A percentile compares a stretch with the other conserved stretches of the same genome.
Conservation (phyloP, 495 filamentous ascomycete species). For the Amorphotheca resinae region DNA sequence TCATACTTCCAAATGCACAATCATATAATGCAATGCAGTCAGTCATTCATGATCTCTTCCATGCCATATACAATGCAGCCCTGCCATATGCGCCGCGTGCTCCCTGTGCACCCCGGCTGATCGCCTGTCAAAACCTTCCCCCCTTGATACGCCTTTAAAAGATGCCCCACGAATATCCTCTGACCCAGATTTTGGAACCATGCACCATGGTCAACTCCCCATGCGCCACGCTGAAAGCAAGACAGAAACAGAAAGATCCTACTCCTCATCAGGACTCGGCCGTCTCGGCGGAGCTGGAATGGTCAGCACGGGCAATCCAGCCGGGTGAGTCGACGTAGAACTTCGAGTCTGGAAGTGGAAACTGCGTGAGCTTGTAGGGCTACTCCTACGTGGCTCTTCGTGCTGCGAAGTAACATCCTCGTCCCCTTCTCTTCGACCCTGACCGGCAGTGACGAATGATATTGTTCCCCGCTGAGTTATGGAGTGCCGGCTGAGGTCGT, state of each 20-base stretch:
- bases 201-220: no score
- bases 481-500: constrained; percentile 6
- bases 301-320: constrained; percentile 13
- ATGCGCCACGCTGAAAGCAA: constrained; percentile 2
- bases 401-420: not conserved
- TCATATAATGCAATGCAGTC: no score
- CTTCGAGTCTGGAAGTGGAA: constrained; percentile 4
- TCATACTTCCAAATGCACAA: no score
- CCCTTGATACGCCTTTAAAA: no score
- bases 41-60: no score
- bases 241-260: not conserved
- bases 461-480: constrained; percentile 15
- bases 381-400: not conserved
- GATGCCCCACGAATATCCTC: no score
- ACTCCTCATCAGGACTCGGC: constrained; percentile 7
- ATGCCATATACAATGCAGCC: no score
- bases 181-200: no score
- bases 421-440: not conserved
- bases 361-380: constrained; percentile 3
- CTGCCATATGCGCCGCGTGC: no score
- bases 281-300: constrained; percentile 16
- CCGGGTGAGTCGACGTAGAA: constrained; percentile 4
- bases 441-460: constrained; percentile 12
- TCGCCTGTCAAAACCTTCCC: no score
- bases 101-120: no score